A percentile compares a stretch with the other conserved stretches of the same genome.
These are phyloP conservation scores for Pistacia vera DNA, from an alignment of 345 rosid genomes.

Conservation along the genomic window DNA sequence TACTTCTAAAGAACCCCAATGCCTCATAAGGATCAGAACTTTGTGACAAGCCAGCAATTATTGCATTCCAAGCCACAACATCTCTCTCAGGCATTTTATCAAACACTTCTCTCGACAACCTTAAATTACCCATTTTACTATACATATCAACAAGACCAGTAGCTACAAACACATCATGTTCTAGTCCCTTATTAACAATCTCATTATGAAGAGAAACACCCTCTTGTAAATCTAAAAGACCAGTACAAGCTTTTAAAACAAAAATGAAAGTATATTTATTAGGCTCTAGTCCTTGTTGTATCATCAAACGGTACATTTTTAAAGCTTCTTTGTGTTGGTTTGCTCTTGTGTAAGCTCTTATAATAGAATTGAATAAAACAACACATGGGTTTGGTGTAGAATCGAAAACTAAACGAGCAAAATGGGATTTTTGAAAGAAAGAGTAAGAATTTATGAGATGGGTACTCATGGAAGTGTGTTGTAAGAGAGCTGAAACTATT, in stretches of 20 bases:
- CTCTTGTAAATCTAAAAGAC: conserved; percentile 39
- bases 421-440: conserved; percentile 39
- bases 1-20: conserved; percentile 34
- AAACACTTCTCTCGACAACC: conserved; percentile 46
- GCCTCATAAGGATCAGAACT: conserved; percentile 39
- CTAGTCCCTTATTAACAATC: conserved; percentile 42
- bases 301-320: conserved; percentile 41
- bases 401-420: conserved; percentile 48
- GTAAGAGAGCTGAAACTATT: conserved; percentile 46
- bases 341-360: conserved; percentile 47
- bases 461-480: conserved; percentile 22
- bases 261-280: conserved; percentile 62
- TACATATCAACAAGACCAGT: conserved; percentile 57
- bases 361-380: conserved; percentile 50
- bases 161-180: conserved; percentile 55
- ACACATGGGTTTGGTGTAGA: conserved; percentile 48
- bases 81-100: conserved; percentile 56
- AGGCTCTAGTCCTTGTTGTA: conserved; percentile 39
- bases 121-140: conserved; percentile 46
- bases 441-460: conserved; percentile 50
- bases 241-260: conserved; percentile 64
- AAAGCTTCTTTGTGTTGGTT: conserved; percentile 45
- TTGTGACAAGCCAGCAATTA: conserved; percentile 50
- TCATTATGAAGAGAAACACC: conserved; percentile 50
- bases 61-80: conserved; percentile 50